A percentile compares a stretch with the other conserved stretches of the same genome.
Conservation (phyloP, 2,329 filamentous ascomycete genomes). For the Hypoxylon sp. region DNA sequence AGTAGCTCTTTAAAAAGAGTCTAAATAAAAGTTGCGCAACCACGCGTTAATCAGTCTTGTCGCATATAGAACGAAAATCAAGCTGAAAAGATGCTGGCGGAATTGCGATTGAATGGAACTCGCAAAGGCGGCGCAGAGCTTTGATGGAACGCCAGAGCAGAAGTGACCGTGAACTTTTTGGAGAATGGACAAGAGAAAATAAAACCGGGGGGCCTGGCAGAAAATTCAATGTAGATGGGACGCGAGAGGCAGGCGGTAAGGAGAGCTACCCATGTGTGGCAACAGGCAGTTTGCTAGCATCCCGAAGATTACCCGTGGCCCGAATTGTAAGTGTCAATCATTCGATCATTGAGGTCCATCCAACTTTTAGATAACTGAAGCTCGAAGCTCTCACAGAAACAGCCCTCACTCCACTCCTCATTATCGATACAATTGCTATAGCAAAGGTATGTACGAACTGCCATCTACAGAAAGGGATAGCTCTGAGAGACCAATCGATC, state of each 20-base stretch:
- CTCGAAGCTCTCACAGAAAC: slow-evolving; percentile 12
- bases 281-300: not conserved
- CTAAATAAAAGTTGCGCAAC: not conserved
- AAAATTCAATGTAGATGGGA: slow-evolving; percentile 43
- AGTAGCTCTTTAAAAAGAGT: not conserved
- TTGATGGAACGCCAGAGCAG: slow-evolving; percentile 13
- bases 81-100: not conserved
- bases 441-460: slow-evolving; percentile 40
- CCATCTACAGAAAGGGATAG: not conserved
- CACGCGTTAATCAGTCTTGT: not conserved
- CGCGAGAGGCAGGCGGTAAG: slow-evolving; percentile 42
- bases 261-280: not conserved
- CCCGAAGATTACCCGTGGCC: slow-evolving; percentile 39
- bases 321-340: slow-evolving; percentile 27
- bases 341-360: slow-evolving; percentile 29
- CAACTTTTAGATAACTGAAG: slow-evolving; percentile 26
- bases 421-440: slow-evolving; percentile 19
- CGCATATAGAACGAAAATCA: not conserved
- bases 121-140: slow-evolving; percentile 1
- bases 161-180: slow-evolving; percentile 36
- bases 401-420: slow-evolving; percentile 35
- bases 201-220: slow-evolving; percentile 45
- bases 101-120: slow-evolving; percentile 6
- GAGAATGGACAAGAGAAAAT: slow-evolving; percentile 27
- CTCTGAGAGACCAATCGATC: slow-evolving; percentile 58